Base-by-base conservation (phyloP, 192 early-diverging fungal genomes). In the Coemansia guatemalensis region DNA sequence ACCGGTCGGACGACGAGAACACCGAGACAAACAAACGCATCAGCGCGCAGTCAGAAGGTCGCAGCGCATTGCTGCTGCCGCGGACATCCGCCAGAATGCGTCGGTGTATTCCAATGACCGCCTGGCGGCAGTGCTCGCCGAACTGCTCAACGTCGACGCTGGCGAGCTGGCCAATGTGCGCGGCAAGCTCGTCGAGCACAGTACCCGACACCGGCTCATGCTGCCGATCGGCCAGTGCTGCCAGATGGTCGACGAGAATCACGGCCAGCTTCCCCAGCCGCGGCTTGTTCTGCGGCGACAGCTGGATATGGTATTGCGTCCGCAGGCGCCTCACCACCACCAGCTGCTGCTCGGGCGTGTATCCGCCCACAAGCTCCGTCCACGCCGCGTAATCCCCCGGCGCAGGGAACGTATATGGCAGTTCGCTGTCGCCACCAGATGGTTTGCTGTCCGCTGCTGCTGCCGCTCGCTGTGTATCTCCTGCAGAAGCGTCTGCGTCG, bases 1-100 rank as follows among this genome's bases (percentile, higher is more conserved):
- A 85, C 39, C 89, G 87, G 86, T 99, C 97, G 0, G 95, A 95
- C n/a, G 92, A 87, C 2, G 97, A 94, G 73, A 93, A 97, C 8
- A 97, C 76, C 30, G 87, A 84, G 1, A 83, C 86, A 51, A 96
- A 69, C 26, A 89, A 60, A 27, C 88, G 85, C 54, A 96, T 73
- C 48, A 86, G 71, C 24, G 87, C 79, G 29, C 96, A 48, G 30
- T 90, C 86, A 22, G 85, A 83, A 8, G 80, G 66, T 11, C 76
- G 72, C 32, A 85, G 56, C 48, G 62, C 68, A 44, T 20, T 9
- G 35, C 8, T 11, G 33, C 51, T 47, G 47, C 49, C 53, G 22
- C 53, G 39, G 41, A 84, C 58, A 3, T 62, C 60, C 2, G 60
- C 73, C 29, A 32, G 21, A 27, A 89, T 64, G 29, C 78, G 82